Evolutionary conservation across 257 asterid species (phyloP), one percentile per base, ranked within the genome.

Genomic region (Solanum dulcamara): DNA sequence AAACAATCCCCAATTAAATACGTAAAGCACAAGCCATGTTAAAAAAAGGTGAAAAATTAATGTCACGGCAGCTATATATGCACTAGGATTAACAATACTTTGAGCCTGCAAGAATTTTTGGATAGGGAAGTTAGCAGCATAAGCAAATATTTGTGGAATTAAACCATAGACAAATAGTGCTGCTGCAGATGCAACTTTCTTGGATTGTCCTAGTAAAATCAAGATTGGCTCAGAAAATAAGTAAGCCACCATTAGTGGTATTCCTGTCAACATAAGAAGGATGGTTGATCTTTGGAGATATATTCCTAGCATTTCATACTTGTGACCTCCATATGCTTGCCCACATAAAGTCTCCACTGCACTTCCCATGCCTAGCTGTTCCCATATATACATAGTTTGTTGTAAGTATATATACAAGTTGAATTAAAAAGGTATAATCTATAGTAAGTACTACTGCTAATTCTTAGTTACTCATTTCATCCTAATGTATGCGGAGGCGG

Each of bases 351-450:
- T 83, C 46, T 83, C 85, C 32, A 83, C 85, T 14, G 85, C 85
- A 60, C 85, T 83, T 66, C 85, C 85, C 85, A 83, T 83, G 26
- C 85, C 85, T 26, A 83, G 57, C 81, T 74, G 81, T 18, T 74
- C 55, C 81, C n/a, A 35, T 33, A 15, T 32, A 14, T 17, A 71
- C n/a, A 22, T 22, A 37, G 6, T 71, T 71, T 38, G 5, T 71
- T 22, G 32, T 71, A 38, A 71, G 51, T 33, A 53, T 17, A 2
- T 18, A 64, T 28, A 64, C 37, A 64, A 66, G 22, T 66, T 2
- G 8, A 33, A 0, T 59, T 10, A n/a, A 17, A 1, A 32, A 66
- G 24, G 37, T 28, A 22, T 6, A 28, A 62, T 62, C 37, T 28
- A 62, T 28, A 26, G 17, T 11, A 62, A 14, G 20, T 4, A 50